phyloP scores from a whole-genome alignment of 768 basidiomycete genomes.

The Rhizopogon vulgaris region DNA sequence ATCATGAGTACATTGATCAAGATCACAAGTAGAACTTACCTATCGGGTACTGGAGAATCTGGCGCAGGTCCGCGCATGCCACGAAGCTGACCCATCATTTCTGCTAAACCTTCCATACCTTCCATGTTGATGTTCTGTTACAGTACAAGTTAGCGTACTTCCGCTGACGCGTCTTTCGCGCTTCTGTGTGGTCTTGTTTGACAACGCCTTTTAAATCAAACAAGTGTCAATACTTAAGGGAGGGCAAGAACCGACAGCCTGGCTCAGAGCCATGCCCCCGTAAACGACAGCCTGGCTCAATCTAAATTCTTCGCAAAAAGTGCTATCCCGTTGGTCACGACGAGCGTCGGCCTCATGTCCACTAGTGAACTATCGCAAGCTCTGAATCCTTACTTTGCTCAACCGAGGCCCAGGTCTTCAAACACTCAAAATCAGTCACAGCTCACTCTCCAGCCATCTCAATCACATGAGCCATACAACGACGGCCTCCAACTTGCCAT shows the following conservation, averaged over 20 bases:
- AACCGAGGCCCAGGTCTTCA: constrained; percentile 29
- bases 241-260: too few relatives aligned
- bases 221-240: constrained; percentile 19
- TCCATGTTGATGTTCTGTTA: constrained; percentile 14
- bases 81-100: constrained; percentile 44
- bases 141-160: too few relatives aligned
- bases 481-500: constrained; percentile 64
- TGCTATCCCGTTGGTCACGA: too few relatives aligned
- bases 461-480: constrained; percentile 46
- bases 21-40: constrained; percentile 37
- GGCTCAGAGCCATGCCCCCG: too few relatives aligned
- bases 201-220: constrained; percentile 24
- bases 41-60: constrained; percentile 65
- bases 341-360: constrained; percentile 37
- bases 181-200: constrained; percentile 12
- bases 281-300: too few relatives aligned
- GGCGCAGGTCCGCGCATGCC: constrained; percentile 35
- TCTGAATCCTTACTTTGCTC: constrained; percentile 61
- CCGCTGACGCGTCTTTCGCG: constrained; percentile 36
- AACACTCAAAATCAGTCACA: constrained; percentile 19
- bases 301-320: too few relatives aligned
- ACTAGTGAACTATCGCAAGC: constrained; percentile 76
- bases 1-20: constrained; percentile 4
- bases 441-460: constrained; percentile 22
- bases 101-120: constrained; percentile 46